These are phyloP conservation scores for Cryptosporidium baileyi DNA, from an alignment of 169 alveolate genomes.

Conservation along the genomic window DNA sequence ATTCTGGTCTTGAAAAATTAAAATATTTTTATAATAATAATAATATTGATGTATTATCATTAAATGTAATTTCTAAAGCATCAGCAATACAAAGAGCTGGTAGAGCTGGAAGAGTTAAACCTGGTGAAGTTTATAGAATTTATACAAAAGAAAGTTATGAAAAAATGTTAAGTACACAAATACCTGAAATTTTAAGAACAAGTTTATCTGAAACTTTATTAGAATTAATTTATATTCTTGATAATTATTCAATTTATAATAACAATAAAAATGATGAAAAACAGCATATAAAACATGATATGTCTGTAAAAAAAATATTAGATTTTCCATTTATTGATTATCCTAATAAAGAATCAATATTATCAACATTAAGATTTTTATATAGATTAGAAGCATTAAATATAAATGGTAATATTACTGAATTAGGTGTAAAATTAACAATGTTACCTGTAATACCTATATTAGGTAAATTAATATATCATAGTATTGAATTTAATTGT, in stretches of 20 bases:
- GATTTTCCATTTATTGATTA: conserved; percentile 87
- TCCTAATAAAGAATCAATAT: conserved; percentile 81
- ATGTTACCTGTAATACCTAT: conserved; percentile 89
- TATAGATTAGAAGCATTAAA: conserved; percentile 85
- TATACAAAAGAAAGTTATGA: conserved; percentile 86
- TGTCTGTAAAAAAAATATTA: conserved; percentile 77
- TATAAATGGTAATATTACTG: conserved; percentile 77
- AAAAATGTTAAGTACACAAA: conserved; percentile 71
- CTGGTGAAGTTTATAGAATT: conserved; percentile 92
- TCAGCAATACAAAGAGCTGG: conserved; percentile 95
- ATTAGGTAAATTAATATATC: conserved; percentile 84
- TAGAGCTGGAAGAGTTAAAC: conserved; percentile 91
- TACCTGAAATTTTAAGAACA: conserved; percentile 90
- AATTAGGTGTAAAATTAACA: conserved; percentile 79
- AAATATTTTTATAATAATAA: conserved; percentile 82
- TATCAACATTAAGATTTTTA: conserved; percentile 81
- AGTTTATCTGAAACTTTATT: conserved; percentile 87
- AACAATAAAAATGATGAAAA: not conserved
- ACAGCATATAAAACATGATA: not conserved
- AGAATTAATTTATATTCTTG: conserved; percentile 88
- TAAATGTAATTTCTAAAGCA: conserved; percentile 87
- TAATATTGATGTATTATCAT: conserved; percentile 85
- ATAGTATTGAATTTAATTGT: conserved; percentile 88
- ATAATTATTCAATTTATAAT: conserved; percentile 41
- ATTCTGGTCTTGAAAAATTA: conserved; percentile 90